Percentiles rank a stretch among this genome's conserved stretches.
Conservation (phyloP, 2,329 filamentous ascomycete species). For the Alternaria rosae region DNA sequence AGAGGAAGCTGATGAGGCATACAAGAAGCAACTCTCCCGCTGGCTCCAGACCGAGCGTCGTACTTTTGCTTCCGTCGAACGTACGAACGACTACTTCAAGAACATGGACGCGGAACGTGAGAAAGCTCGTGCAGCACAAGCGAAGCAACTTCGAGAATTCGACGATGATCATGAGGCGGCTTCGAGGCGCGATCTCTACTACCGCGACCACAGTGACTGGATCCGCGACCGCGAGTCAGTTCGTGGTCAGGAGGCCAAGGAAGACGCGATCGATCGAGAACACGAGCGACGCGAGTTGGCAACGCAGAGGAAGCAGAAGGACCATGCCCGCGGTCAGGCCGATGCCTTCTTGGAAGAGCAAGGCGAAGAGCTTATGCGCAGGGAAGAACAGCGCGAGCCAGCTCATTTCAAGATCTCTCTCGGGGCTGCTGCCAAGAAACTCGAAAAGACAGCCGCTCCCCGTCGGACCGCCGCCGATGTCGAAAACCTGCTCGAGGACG, state of each 20-base stretch:
- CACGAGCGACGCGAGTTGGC: conserved; percentile 78
- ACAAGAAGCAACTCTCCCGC: conserved; percentile 83
- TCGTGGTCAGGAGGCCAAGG: conserved; percentile 73
- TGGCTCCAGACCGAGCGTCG: conserved; percentile 91
- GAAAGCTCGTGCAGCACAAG: conserved; percentile 70
- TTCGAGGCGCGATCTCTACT: conserved; percentile 80
- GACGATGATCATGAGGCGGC: conserved; percentile 85
- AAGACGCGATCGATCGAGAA: conserved; percentile 83
- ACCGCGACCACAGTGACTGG: conserved; percentile 85
- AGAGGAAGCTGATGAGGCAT: conserved; percentile 79
- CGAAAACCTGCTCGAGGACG: conserved; percentile 92
- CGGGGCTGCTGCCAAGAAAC: conserved; percentile 81
- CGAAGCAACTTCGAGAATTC: conserved; percentile 79
- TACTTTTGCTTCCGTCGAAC: conserved; percentile 81
- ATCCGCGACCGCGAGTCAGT: conserved; percentile 79
- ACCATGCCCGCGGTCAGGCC: conserved; percentile 82
- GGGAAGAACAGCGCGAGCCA: conserved; percentile 62
- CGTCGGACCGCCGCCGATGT: conserved; percentile 90
- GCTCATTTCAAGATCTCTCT: conserved; percentile 89
- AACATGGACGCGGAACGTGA: conserved; percentile 73
- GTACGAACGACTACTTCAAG: conserved; percentile 81
- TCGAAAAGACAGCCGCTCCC: conserved; percentile 61
- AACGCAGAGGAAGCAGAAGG: conserved; percentile 73
- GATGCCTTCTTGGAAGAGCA: conserved; percentile 90
- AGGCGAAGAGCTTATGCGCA: conserved; percentile 71